phyloP scores from a whole-genome alignment of 441 rosid species.

The Croton laevigatus region DNA sequence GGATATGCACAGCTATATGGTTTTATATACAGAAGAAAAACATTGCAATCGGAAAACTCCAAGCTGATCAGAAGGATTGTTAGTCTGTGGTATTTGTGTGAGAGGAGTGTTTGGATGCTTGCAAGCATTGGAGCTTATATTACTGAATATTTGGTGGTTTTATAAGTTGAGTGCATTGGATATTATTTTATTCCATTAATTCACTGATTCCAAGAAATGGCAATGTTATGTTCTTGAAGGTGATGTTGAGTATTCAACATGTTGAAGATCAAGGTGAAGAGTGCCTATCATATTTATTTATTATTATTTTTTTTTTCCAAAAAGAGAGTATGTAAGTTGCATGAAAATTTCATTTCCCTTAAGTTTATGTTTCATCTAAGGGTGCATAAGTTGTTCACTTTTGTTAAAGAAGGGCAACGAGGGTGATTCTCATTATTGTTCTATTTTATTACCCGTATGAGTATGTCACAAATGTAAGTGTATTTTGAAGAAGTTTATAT shows the following conservation, averaged over 20 bases:
- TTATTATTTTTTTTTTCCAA: not conserved
- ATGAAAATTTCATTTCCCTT: not conserved
- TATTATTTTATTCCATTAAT: not conserved
- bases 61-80: not conserved
- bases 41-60: not conserved
- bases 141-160: not conserved
- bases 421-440: not conserved
- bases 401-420: not conserved
- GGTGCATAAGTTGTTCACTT: not conserved
- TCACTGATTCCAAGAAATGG: not conserved
- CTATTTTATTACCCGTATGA: not conserved
- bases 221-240: not conserved
- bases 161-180: not conserved
- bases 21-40: conserved; percentile 85
- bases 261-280: not conserved
- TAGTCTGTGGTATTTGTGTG: not conserved
- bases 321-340: not conserved
- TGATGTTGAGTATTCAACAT: not conserved
- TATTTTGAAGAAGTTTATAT: not conserved
- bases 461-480: not conserved
- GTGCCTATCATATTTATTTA: not conserved
- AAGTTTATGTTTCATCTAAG: not conserved
- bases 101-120: not conserved
- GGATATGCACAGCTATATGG: conserved; percentile 74
- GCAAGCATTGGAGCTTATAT: not conserved